Evolutionary conservation across 192 early-diverging fungal species (phyloP), one percentile per base, ranked within the genome.

Genomic region (Coemansia sp.): DNA sequence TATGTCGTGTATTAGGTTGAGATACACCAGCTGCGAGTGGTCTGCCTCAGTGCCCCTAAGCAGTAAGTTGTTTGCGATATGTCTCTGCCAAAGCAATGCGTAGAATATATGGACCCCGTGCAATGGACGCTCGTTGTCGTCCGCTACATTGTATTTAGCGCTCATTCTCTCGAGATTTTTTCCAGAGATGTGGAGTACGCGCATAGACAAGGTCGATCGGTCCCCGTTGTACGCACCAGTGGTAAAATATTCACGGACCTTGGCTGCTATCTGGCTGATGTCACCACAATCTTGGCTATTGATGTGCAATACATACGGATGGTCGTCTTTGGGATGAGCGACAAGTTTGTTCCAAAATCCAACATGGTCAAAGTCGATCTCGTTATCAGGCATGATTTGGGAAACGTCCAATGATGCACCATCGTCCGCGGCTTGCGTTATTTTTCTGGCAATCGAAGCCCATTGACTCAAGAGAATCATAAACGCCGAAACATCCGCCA

Each of bases 61-160:
- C 41, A 57, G 53, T 4, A 57, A 34, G n/a, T 22, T 23, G 2
- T 59, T 61, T 22, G 42, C 55, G 3, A 69, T 28, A 33, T 52
- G 57, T 4, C 67, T 60, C 48, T 69, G 67, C 67, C 67, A 69
- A n/a, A 69, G 55, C 1, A 69, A 9, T n/a, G 67, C 67, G 34
- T 69, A 69, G 25, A 69, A 38, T 58, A 69, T 38, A 41, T 69
- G 67, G 13, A 62, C 47, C 20, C 67, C 67, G 15, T 69, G 67
- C 23, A 69, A 20, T 17, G 45, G 42, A n/a, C 38, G 52, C 11
- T 2, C 17, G 8, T 17, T n/a, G n/a, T n/a, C n/a, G n/a, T n/a
- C n/a, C n/a, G n/a, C 37, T n/a, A 28, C 34, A 28, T 62, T 62
- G 40, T 53, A 62, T 28, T 45, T 30, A 17, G 28, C 19, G 9